A percentile compares a stretch with the other conserved stretches of the same genome.
These are phyloP conservation scores for Fusarium pseudonygamai DNA, from an alignment of 2,329 filamentous ascomycete species.

Conservation along the genomic window DNA sequence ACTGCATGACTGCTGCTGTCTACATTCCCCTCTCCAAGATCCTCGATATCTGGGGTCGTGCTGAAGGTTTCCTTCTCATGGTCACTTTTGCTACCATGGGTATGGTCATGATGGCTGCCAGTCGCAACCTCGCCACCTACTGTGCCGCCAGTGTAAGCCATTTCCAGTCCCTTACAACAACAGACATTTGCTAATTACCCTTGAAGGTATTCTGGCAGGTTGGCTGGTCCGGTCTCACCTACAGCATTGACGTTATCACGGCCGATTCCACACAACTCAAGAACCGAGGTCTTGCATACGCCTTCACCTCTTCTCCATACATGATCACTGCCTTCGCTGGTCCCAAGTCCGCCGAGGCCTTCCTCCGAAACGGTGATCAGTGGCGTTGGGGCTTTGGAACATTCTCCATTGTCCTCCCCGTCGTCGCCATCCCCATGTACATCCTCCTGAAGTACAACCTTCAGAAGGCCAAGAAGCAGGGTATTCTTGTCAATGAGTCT, in stretches of 20 bases:
- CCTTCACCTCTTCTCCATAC: constrained; percentile 54
- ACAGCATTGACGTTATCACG: constrained; percentile 70
- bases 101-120: constrained; percentile 71
- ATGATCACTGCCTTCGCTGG: constrained; percentile 58
- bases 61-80: constrained; percentile 67
- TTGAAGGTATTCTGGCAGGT: constrained; percentile 67
- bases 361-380: constrained; percentile 32
- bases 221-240: constrained; percentile 69
- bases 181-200: neutral
- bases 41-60: constrained; percentile 70
- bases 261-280: constrained; percentile 66
- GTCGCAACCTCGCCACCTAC: constrained; percentile 52
- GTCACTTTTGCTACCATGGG: constrained; percentile 58
- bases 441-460: constrained; percentile 64
- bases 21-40: constrained; percentile 71
- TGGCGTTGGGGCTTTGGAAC: constrained; percentile 60
- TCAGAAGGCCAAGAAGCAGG: constrained; percentile 62
- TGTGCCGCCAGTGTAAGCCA: constrained; percentile 59
- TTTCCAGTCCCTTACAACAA: rapidly evolving
- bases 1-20: constrained; percentile 64
- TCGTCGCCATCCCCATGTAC: constrained; percentile 67
- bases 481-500: constrained; percentile 51
- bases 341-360: constrained; percentile 38
- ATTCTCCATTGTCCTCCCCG: constrained; percentile 71
- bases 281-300: constrained; percentile 52